These are phyloP conservation scores for Paramecium pentaurelia DNA, from an alignment of 73 alveolate genomes.

Conservation along the genomic window DNA sequence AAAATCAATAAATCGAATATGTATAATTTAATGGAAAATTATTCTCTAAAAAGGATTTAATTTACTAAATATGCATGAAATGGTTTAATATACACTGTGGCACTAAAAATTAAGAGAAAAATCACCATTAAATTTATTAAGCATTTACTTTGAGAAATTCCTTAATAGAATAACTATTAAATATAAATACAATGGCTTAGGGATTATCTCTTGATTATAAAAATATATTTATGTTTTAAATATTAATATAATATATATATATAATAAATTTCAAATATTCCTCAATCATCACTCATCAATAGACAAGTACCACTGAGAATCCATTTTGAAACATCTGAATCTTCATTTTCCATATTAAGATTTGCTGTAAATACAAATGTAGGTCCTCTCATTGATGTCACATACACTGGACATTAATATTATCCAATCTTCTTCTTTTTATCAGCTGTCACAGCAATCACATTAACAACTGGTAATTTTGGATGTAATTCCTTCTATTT, in stretches of 20 bases:
- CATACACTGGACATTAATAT: constrained; percentile 98
- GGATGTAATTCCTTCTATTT: constrained; percentile 97
- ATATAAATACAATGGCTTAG: too few relatives aligned
- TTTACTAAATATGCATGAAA: too few relatives aligned
- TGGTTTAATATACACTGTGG: too few relatives aligned
- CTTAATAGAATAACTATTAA: too few relatives aligned
- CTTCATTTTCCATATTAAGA: constrained; percentile 99
- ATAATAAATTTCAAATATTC: not conserved
- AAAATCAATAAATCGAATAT: too few relatives aligned
- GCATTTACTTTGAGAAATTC: too few relatives aligned
- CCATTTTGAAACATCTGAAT: constrained; percentile 94
- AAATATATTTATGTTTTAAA: constrained; percentile 79
- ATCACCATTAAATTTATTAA: too few relatives aligned
- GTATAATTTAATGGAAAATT: too few relatives aligned
- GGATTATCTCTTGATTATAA: not conserved
- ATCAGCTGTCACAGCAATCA: constrained; percentile 87
- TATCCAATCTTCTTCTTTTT: constrained; percentile 88
- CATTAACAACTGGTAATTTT: constrained; percentile 94
- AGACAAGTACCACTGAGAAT: constrained; percentile 97
- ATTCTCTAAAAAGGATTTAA: too few relatives aligned
- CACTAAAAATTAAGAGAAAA: too few relatives aligned
- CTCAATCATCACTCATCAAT: constrained; percentile 94
- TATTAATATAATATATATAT: not conserved
- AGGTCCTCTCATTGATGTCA: constrained; percentile 98
- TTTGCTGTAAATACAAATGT: constrained; percentile 96